Conservation (phyloP, 345 rosid species). For the Sisymbrium altissimum region DNA sequence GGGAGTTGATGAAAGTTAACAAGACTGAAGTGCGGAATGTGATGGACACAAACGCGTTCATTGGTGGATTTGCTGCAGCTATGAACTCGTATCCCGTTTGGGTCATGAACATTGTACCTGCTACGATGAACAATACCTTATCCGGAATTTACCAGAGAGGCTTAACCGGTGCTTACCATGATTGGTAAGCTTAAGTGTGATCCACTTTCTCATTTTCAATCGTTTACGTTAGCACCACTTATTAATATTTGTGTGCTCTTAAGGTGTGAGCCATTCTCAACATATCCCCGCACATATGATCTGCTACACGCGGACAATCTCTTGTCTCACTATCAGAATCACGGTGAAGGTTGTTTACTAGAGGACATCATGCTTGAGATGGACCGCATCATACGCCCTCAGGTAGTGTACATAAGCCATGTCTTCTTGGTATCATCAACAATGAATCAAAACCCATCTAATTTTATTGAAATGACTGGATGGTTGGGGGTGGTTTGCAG, state of each 20-base stretch:
- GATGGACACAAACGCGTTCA: slow-evolving; percentile 86
- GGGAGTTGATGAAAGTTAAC: slow-evolving; percentile 65
- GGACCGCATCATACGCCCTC: slow-evolving; percentile 89
- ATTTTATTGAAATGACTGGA: background rate
- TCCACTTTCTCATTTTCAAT: background rate
- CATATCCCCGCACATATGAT: slow-evolving; percentile 96
- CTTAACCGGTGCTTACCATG: slow-evolving; percentile 74
- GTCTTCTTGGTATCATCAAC: background rate
- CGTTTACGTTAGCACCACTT: background rate
- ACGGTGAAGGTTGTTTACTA: slow-evolving; percentile 55
- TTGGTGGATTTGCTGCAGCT: slow-evolving; percentile 81
- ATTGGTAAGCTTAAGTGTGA: slow-evolving; percentile 58
- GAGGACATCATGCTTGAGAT: slow-evolving; percentile 95
- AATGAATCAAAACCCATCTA: background rate
- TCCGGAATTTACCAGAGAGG: slow-evolving; percentile 79
- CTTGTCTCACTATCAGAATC: slow-evolving; percentile 51
- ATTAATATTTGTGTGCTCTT: background rate
- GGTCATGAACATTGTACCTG: slow-evolving; percentile 91
- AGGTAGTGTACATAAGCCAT: slow-evolving; percentile 42
- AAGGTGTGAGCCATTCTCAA: slow-evolving; percentile 97
- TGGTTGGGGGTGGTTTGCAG: slow-evolving; percentile 43
- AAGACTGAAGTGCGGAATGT: slow-evolving; percentile 58
- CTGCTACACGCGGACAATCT: slow-evolving; percentile 69
- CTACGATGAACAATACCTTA: slow-evolving; percentile 59
- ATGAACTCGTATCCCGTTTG: slow-evolving; percentile 68